Percentiles rank a stretch among this genome's conserved stretches.
phyloP scores from a whole-genome alignment of 73 alveolate species.

The Paramecium primaurelia region DNA sequence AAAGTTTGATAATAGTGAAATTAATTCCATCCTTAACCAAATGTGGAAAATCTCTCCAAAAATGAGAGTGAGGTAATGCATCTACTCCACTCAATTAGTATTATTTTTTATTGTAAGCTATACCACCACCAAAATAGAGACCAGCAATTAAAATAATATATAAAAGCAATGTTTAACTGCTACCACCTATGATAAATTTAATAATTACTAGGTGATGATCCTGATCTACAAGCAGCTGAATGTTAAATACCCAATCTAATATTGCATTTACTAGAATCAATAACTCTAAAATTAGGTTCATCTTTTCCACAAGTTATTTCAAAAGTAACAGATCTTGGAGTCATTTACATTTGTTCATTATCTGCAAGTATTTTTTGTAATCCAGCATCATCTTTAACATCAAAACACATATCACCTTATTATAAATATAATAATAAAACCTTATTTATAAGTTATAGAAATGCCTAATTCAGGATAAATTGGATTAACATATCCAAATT shows the following conservation, averaged over 20 bases:
- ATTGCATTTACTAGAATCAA: constrained; percentile 22
- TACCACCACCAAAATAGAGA: background rate
- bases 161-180: background rate
- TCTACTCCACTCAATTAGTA: background rate
- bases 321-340: constrained; percentile 34
- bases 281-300: background rate
- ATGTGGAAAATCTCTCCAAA: constrained; percentile 47
- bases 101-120: background rate
- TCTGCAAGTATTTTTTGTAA: constrained; percentile 17
- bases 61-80: background rate
- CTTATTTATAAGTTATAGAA: background rate
- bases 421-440: background rate
- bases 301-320: constrained; percentile 8
- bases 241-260: background rate
- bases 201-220: background rate
- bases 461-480: constrained; percentile 20
- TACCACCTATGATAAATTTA: background rate
- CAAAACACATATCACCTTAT: constrained; percentile 40
- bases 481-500: constrained; percentile 15
- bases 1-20: background rate
- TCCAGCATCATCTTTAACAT: constrained; percentile 9
- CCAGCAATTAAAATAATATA: background rate
- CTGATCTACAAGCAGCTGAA: background rate
- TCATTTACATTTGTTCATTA: constrained; percentile 32
- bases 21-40: constrained; percentile 29